These are phyloP conservation scores for Colletotrichum sp. DNA, from an alignment of 2,329 filamentous ascomycete genomes.

Conservation along the genomic window DNA sequence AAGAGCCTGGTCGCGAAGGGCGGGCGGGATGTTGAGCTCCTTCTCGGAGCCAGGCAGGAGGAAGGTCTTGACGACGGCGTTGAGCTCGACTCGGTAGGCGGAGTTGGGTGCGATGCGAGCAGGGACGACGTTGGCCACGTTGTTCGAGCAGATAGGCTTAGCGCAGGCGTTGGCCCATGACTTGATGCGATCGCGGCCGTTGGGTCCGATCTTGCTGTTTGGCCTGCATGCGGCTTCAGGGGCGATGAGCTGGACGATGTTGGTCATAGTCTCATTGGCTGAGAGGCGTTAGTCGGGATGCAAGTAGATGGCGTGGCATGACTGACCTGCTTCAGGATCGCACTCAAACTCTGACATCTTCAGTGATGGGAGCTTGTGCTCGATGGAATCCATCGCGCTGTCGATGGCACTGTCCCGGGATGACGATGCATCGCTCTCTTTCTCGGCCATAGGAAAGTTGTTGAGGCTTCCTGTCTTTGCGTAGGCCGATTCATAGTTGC, in stretches of 20 bases:
- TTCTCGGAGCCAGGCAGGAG: slow-evolving; percentile 45
- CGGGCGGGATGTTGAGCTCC: slow-evolving; percentile 51
- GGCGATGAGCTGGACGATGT: slow-evolving; percentile 38
- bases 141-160: slow-evolving; percentile 8
- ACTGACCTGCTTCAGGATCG: slow-evolving; percentile 39
- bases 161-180: slow-evolving; percentile 22
- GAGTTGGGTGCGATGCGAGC: slow-evolving; percentile 16
- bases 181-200: slow-evolving; percentile 25
- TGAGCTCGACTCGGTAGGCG: slow-evolving; percentile 35
- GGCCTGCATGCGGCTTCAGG: slow-evolving; percentile 30
- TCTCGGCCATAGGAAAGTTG: slow-evolving; percentile 7
- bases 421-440: neutral
- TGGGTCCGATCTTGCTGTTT: slow-evolving; percentile 8
- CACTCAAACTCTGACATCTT: slow-evolving; percentile 20
- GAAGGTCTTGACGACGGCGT: slow-evolving; percentile 44
- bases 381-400: neutral
- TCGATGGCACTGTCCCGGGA: slow-evolving; percentile 1
- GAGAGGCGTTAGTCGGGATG: neutral
- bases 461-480: slow-evolving; percentile 20
- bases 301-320: neutral
- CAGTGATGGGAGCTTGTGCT: slow-evolving; percentile 18
- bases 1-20: slow-evolving; percentile 44
- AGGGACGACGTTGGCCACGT: slow-evolving; percentile 3
- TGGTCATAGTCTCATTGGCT: slow-evolving; percentile 35
- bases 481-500: slow-evolving; percentile 43